phyloP scores from a whole-genome alignment of 768 basidiomycete genomes.

The Russula earlei region DNA sequence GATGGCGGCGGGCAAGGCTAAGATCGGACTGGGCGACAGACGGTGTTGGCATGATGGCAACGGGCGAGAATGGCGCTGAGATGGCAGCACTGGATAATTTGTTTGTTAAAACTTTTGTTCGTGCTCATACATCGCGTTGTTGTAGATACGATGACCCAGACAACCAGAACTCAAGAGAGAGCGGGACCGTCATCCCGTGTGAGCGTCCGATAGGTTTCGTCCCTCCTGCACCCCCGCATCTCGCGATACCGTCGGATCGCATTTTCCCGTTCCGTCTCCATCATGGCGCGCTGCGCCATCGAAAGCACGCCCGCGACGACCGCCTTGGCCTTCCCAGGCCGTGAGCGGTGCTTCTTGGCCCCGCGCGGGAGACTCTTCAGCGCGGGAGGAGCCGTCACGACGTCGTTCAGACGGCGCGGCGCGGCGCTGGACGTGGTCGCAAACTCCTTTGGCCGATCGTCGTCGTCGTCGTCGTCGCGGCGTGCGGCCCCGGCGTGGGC shows the following conservation, averaged over 20 bases:
- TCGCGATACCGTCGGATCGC: slow-evolving; percentile 59
- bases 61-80: too few relatives aligned
- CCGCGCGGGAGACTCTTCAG: slow-evolving; percentile 48
- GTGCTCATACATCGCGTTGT: too few relatives aligned
- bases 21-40: too few relatives aligned
- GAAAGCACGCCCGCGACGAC: slow-evolving; percentile 41
- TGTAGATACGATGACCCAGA: too few relatives aligned
- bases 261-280: slow-evolving; percentile 66
- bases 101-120: too few relatives aligned
- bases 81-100: too few relatives aligned
- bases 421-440: slow-evolving; percentile 38
- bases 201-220: slow-evolving; percentile 21
- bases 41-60: too few relatives aligned
- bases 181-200: neutral
- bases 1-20: too few relatives aligned
- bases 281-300: slow-evolving; percentile 67
- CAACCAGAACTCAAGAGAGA: neutral
- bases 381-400: slow-evolving; percentile 59
- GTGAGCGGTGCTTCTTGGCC: slow-evolving; percentile 20
- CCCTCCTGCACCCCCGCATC: slow-evolving; percentile 41
- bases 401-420: slow-evolving; percentile 61
- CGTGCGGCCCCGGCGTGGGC: neutral
- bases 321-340: slow-evolving; percentile 4
- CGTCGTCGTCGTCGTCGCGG: neutral
- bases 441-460: slow-evolving; percentile 38